Evolutionary conservation across 2,329 filamentous ascomycete genomes (phyloP).

Genomic region (Stachybotrys chlorohalonatus): DNA sequence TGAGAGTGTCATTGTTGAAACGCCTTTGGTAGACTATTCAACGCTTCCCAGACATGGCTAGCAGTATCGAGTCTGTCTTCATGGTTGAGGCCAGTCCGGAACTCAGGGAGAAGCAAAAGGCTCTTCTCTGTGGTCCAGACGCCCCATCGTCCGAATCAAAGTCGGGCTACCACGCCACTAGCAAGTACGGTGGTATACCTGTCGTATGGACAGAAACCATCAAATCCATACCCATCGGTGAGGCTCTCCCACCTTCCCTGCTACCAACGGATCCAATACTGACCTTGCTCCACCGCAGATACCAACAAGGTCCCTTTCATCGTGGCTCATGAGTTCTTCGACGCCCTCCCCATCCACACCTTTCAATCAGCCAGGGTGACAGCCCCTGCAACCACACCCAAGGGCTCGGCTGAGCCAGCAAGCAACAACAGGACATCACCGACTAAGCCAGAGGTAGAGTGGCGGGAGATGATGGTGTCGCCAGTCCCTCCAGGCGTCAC

Average conservation of each 20-base stretch:
- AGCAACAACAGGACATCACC: conserved; percentile 8
- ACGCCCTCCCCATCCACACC: conserved; percentile 90
- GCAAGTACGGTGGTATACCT: conserved; percentile 66
- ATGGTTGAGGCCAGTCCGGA: conserved; percentile 87
- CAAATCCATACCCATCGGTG: conserved; percentile 66
- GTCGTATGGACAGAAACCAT: conserved; percentile 89
- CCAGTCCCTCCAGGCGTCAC: conserved; percentile 49
- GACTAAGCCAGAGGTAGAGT: conserved; percentile 46
- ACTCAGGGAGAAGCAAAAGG: conserved; percentile 68
- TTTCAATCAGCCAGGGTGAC: conserved; percentile 62
- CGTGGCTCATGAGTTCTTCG: conserved; percentile 96
- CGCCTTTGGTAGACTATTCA: conserved; percentile 58
- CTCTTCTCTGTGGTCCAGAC: conserved; percentile 67
- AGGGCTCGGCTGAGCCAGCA: conserved; percentile 27
- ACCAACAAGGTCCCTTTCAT: conserved; percentile 77
- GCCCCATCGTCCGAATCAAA: conserved; percentile 60
- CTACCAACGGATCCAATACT: background rate
- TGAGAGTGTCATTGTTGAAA: background rate
- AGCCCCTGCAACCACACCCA: conserved; percentile 14
- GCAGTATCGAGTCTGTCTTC: conserved; percentile 78
- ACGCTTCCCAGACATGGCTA: conserved; percentile 70
- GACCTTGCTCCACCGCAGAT: conserved; percentile 27
- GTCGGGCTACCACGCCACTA: conserved; percentile 62
- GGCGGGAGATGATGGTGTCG: conserved; percentile 76
- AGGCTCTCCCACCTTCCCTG: conserved; percentile 6